Base-by-base conservation (phyloP, 2,329 filamentous ascomycete species). In the Fusarium metavorans region DNA sequence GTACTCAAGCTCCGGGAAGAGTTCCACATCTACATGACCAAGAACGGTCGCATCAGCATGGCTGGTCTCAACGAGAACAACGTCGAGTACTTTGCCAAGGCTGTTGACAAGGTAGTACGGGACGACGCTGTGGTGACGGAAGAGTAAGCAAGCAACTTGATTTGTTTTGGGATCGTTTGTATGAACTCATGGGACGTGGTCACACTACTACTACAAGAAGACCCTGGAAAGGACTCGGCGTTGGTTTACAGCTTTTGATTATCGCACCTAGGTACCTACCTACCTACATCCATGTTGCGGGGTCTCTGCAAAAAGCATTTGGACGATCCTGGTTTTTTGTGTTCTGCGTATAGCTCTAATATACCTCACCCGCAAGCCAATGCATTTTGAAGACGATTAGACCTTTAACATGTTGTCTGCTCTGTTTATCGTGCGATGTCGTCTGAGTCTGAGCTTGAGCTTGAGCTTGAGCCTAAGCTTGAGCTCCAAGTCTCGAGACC, bases 1-100 rank as follows among this genome's bases (percentile, higher is more conserved):
- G 94, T 96, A 9, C 77, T 89, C 77, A 91, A 90, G 84, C 85
- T 97, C 71, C 89, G 92, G 62, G 87, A 91, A 71, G 90, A 94
- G 60, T 90, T 88, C 69, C 94, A 97, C 83, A 88, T 97, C 64
- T 97, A 97, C 86, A 95, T 96, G 90, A 98, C 96, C 76, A 98
- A 98, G 90, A 99, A 99, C 81, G 97, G 97, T 25, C 93, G 97
- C 58, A 98, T 98, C 84, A 97, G 94, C 82, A 98, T 99, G 96
- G 97, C 97, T 6, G 97, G 97, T n/a, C 86, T 98, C 76, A 98
- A 98, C 84, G 93, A 94, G 30, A 86, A 92, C 80, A 99, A 98
- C 82, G 88, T 98, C 68, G 95, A 98, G 65, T 98, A 98, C 85
- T 94, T 98, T 80, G 97, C 95, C 57, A 92, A 93, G 83, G 95